Evolutionary conservation across 140 eudicot species (phyloP).

Genomic region (Bidens hawaiensis): DNA sequence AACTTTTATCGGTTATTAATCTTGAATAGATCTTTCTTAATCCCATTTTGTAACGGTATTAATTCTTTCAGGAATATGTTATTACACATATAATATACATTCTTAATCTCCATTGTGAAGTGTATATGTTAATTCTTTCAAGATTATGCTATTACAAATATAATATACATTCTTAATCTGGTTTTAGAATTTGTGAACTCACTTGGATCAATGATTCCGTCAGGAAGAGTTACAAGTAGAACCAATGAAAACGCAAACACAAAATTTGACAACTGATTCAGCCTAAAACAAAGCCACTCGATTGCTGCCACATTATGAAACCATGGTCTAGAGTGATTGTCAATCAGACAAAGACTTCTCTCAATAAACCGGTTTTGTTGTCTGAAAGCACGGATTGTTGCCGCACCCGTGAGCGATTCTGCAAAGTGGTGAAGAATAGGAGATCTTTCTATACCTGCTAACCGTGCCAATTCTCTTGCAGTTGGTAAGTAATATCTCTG

Average conservation of each 20-base stretch:
- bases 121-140: too few relatives aligned
- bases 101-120: too few relatives aligned
- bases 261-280: conserved; percentile 87
- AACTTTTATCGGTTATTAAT: too few relatives aligned
- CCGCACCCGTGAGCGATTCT: conserved; percentile 90
- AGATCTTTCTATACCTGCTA: conserved; percentile 75
- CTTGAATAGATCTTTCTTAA: not conserved
- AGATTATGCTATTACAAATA: too few relatives aligned
- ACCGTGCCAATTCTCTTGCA: conserved; percentile 88
- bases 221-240: conserved; percentile 86
- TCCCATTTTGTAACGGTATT: not conserved
- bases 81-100: too few relatives aligned
- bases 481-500: conserved; percentile 94
- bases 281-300: conserved; percentile 93
- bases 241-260: conserved; percentile 87
- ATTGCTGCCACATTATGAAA: conserved; percentile 90
- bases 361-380: conserved; percentile 69
- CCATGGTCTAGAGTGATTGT: conserved; percentile 88
- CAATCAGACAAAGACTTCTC: conserved; percentile 62
- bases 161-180: too few relatives aligned
- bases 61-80: too few relatives aligned
- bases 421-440: conserved; percentile 97
- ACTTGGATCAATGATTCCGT: conserved; percentile 91
- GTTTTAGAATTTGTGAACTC: conserved; percentile 20
- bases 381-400: conserved; percentile 88